A percentile compares a stretch with the other conserved stretches of the same genome.
Conservation (phyloP, 2,329 filamentous ascomycete species). For the Torrubiellomyces zombiae region DNA sequence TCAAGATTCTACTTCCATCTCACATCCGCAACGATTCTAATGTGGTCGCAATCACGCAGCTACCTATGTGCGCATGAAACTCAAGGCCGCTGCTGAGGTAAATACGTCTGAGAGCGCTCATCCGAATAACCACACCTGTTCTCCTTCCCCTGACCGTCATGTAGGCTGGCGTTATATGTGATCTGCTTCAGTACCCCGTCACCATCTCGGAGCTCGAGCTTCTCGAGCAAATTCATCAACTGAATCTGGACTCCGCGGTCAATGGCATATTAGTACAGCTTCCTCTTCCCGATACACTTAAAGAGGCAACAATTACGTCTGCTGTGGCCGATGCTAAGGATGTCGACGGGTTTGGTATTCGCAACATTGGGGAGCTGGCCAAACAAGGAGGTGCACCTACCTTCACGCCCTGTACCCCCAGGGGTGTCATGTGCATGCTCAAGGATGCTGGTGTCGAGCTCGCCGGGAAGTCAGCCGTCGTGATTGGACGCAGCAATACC, state of each 20-base stretch:
- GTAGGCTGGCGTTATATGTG: constrained; percentile 81
- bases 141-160: constrained; percentile 2
- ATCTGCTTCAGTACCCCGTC: constrained; percentile 69
- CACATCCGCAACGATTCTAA: constrained; percentile 1
- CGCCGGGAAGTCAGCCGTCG: constrained; percentile 82
- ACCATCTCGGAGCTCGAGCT: constrained; percentile 72
- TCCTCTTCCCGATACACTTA: constrained; percentile 75
- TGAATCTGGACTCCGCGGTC: constrained; percentile 75
- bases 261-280: constrained; percentile 92
- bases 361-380: constrained; percentile 90
- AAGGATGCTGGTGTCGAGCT: constrained; percentile 69
- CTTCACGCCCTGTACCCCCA: constrained; percentile 90
- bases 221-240: constrained; percentile 59
- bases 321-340: constrained; percentile 89
- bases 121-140: neutral
- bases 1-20: constrained; percentile 1
- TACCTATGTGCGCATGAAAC: constrained; percentile 99
- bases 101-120: constrained; percentile 9
- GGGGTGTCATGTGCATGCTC: constrained; percentile 89
- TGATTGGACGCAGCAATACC: constrained; percentile 89
- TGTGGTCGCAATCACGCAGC: constrained; percentile 32
- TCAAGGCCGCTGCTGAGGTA: constrained; percentile 90
- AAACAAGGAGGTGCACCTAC: constrained; percentile 82
- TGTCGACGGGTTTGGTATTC: constrained; percentile 88
- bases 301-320: constrained; percentile 80